Base-by-base conservation (phyloP, 495 filamentous ascomycete species). In the Hyaloscypha finlandica region DNA sequence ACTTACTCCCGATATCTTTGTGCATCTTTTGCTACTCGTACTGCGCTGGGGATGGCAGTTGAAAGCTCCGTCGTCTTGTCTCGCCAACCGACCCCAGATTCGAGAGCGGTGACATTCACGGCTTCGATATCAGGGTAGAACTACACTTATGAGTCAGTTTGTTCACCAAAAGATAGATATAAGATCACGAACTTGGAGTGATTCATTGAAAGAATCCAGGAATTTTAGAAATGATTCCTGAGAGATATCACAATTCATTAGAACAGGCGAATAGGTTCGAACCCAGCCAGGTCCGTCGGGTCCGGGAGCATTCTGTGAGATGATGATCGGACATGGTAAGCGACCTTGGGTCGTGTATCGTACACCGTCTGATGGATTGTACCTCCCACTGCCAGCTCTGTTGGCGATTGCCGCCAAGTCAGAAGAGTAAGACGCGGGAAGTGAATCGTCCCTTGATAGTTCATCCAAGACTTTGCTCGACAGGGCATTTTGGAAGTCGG, bases 141-240 rank as follows among this genome's bases (percentile, higher is more conserved):
- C 48, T 56, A 31, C 20, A 56, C 5, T 6, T 56, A 3, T 0
- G 8, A 56, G 29, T 56, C 22, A 56, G 53, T 31, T 31, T 53
- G n/a, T 9, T 25, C 22, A 8, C 29, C 9, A 56, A 56, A 25
- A 31, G 3, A 56, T 4, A 45, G 33, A 51, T 25, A 14, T 30
- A 29, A 32, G 35, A 37, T n/a, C 6, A 56, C 60, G 22, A 8
- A 71, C 74, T 48, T 78, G 64, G 6, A 66, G 71, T 0, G 75
- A 74, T 52, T 73, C 73, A 39, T 78, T 70, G 42, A 80, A 75
- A 45, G 70, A 74, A 30, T 79, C 74, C 9, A 81, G 68, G 55
- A 82, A 83, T 4, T 75, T 68, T 33, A 81, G 69, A 48, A 81
- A 83, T 20, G 75, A 73, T 12, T 68, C 60, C 63, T 78, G 73